Base-by-base conservation (phyloP, 305 asterid genomes). In the Stenogyne calaminthoides region DNA sequence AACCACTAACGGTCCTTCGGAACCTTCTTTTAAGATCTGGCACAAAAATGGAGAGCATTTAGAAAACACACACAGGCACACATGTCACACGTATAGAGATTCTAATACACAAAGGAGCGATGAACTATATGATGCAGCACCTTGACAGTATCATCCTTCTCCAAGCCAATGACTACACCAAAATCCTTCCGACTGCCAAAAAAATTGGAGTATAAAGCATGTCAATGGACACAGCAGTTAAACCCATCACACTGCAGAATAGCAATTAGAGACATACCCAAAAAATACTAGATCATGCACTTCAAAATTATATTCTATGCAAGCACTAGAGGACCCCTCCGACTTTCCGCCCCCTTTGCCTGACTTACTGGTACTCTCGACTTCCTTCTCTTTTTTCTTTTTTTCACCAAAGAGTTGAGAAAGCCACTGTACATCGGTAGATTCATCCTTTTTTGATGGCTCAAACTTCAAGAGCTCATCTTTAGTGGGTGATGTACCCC, bases 381-480 rank as follows among this genome's bases (percentile, higher is more conserved):
- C 77, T 54, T 78, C 84, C 62, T 77, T 85, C 34, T 78, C 84
- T 64, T 77, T 85, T 75, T 86, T 87, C 84, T 87, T 89, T 57
- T 81, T 77, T 80, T 88, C 94, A 37, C 97, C 97, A 82, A 87
- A 92, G 37, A 95, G 97, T 80, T 88, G 87, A 25, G 97, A 76
- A 71, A 95, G 91, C 94, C 95, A 95, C 83, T 89, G 95, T 12
- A 80, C 82, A 69, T 95, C 95, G 22, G 80, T 86, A 69, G 86
- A 79, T 73, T 82, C 97, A 15, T 86, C 89, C 73, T 85, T 85
- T 46, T 82, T 81, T 32, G 96, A 78, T 74, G 97, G 91, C 84
- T 92, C 98, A 83, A 95, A 95, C 86, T 95, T 95, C 79, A 91
- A 82, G 66, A 82, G 95, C 86, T 95, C 99, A 46, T 87, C 96